Evolutionary conservation across 2,329 filamentous ascomycete species (phyloP), one percentile per base, ranked within the genome.

Genomic region (Ambrosiella cleistominuta): DNA sequence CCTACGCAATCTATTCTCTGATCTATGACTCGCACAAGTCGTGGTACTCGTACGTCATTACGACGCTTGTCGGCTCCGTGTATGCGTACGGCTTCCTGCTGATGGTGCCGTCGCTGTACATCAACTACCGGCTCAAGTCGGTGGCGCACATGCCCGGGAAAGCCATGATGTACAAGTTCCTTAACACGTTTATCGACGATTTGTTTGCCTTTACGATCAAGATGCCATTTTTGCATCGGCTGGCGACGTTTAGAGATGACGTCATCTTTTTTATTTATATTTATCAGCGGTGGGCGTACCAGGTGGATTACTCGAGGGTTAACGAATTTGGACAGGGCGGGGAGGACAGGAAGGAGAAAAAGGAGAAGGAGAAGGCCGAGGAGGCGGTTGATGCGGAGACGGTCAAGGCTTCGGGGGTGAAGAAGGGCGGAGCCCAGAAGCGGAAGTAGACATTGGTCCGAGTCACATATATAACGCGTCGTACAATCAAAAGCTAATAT

Each of bases 131-230:
- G 11, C 81, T 98, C 64, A 95, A 91, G 78, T 85, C 83, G 64
- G 88, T 97, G 39, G 93, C 93, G 9, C 93, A 98, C 72, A 95
- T 98, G 91, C 90, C 93, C 1, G 88, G 79, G 64, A 91, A 88
- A 73, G 89, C 93, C 53, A 93, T 98, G 88, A 91, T 84, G 69
- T 96, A 96, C 79, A 96, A 97, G 74, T 95, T 95, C 72, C 75
- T 97, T 63, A 96, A 97, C 74, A 97, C 93, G 4, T 98, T 98
- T 70, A 97, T 98, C 69, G 93, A 98, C 70, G 93, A 98, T 68
- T 76, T 98, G 38, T 98, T 98, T 67, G 93, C 93, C 1, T 98
- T 97, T 67, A 98, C 93, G 44, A 96, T 98, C 75, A 97, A 97
- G 74, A 98, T 98, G 93, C 93, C 93, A 0, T 81, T 90, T 62